Base-by-base conservation (phyloP, 148 eudicot species). In the Chenopodium berlandieri region DNA sequence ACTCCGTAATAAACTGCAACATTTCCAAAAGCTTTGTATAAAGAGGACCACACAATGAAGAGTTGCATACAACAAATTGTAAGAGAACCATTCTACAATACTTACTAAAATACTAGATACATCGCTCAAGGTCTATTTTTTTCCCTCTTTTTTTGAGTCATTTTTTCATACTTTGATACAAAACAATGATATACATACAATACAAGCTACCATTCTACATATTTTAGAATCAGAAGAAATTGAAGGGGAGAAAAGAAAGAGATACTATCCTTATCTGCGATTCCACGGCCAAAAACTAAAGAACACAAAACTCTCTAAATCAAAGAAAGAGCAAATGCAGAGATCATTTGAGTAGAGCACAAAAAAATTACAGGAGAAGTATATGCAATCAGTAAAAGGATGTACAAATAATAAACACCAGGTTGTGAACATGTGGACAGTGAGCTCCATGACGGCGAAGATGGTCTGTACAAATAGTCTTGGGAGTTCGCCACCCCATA, bases 381-480 rank as follows among this genome's bases (percentile, higher is more conserved):
- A 88, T 85, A 88, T 85, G 92, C 90, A 86, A 75, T 75, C 65
- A 79, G 79, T 73, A 65, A 67, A 85, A 65, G 90, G 79, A 88
- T 91, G 81, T 91, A 89, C 93, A 89, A 83, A 84, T 82, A 70
- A 82, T 48, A 64, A 76, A 78, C 71, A 47, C 58, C 76, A 6
- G 1, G 75, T 70, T 86, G 62, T 67, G 71, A 12, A 31, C 76
- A 78, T 34, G 76, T 69, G 34, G 63, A 56, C 9, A 81, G 65
- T 92, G 91, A 93, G 88, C 91, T 91, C 98, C 98, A 95, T 25
- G 91, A 85, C 67, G 96, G 96, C 52, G 98, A 92, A 52, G 98
- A 75, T 58, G 94, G 84, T 87, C 92, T 93, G 86, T 89, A 90
- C 84, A 87, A 58, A 83, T 84, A 90, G 75, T 95, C 97, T 44